Base-by-base conservation (phyloP, 345 rosid species). In the Pistacia vera region DNA sequence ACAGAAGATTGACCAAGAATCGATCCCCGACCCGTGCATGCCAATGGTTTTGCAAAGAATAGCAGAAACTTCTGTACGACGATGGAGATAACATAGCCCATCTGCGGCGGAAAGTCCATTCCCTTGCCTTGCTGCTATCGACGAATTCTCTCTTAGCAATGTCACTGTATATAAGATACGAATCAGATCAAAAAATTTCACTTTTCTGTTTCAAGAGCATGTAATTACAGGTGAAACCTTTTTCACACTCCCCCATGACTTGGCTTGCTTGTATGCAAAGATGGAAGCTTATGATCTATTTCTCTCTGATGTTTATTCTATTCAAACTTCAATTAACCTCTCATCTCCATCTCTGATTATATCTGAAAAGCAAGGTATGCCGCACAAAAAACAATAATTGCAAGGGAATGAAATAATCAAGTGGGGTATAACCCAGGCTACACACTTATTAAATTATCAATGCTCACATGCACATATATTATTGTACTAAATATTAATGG, bases 181-280 rank as follows among this genome's bases (percentile, higher is more conserved):
- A 55, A 90, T 51, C 36, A 89, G 87, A 75, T 92, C 93, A 1
- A 74, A 13, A 6, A 88, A 77, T 9, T 63, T 63, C 30, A 89
- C 80, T 35, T 92, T 55, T 90, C 89, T 3, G 91, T 67, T 85
- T 86, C 68, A 92, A 63, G 13, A 88, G 83, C 85, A 92, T 79
- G 61, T 86, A 78, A 61, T 78, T 83, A 82, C 76, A 77, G 12
- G 82, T 71, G 67, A 85, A 86, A 16, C 82, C 82, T 60, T 84
- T 71, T 60, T 83, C 76, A 56, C 81, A 76, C 5, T 73, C 79
- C 84, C 70, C 73, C 78, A 7, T 35, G 41, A 30, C 7, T 28
- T 28, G 41, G 65, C 41, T 61, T 30, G 12, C 33, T 30, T 30
- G 33, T 49, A 49, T 49, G 54, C 13, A 8, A 49, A 49, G 54